Evolutionary conservation across 1,139 yeast species (phyloP).

Genomic region (Lodderomyces parapsilosis): DNA sequence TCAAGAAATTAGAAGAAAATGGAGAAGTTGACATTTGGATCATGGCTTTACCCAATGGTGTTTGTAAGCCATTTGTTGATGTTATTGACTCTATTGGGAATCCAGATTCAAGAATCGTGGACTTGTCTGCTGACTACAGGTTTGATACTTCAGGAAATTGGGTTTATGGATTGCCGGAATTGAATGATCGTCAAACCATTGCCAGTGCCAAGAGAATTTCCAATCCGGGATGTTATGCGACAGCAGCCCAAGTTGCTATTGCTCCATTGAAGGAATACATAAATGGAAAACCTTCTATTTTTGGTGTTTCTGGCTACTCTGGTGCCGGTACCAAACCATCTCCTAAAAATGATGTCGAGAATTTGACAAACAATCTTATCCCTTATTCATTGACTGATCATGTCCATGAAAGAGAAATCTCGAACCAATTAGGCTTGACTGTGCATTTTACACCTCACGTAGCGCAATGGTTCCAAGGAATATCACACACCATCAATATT

Average conservation of each 20-base stretch:
- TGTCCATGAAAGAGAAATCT: slow-evolving; percentile 91
- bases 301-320: slow-evolving; percentile 97
- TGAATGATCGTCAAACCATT: slow-evolving; percentile 64
- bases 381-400: slow-evolving; percentile 97
- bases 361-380: slow-evolving; percentile 76
- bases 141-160: slow-evolving; percentile 86
- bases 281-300: slow-evolving; percentile 73
- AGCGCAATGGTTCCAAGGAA: slow-evolving; percentile 99
- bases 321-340: slow-evolving; percentile 99
- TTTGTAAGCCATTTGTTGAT: slow-evolving; percentile 94
- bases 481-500: slow-evolving; percentile 84
- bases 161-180: slow-evolving; percentile 90
- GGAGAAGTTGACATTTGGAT: slow-evolving; percentile 94
- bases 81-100: slow-evolving; percentile 73
- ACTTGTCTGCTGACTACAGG: slow-evolving; percentile 93
- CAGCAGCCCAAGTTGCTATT: slow-evolving; percentile 93
- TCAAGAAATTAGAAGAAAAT: slow-evolving; percentile 69
- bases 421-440: slow-evolving; percentile 69
- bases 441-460: slow-evolving; percentile 96
- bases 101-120: slow-evolving; percentile 75
- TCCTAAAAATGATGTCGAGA: slow-evolving; percentile 82
- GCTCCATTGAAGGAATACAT: slow-evolving; percentile 72
- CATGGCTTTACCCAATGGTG: slow-evolving; percentile 98
- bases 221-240: slow-evolving; percentile 98
- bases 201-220: slow-evolving; percentile 80